Conservation (phyloP, 805 yeast genomes). For the Blastobotrys robertii region DNA sequence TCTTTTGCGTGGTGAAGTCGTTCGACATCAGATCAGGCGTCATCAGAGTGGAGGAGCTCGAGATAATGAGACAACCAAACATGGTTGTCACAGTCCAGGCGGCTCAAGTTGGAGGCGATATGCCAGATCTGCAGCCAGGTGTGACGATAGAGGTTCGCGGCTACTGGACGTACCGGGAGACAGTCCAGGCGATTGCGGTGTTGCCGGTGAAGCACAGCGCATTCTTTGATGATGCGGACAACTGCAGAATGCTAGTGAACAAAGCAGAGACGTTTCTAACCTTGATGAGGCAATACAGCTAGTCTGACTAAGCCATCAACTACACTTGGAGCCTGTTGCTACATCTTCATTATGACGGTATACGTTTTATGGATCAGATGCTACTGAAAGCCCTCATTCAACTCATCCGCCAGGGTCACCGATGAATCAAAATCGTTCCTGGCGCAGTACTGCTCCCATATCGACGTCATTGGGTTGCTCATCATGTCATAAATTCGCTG, state of each 20-base stretch:
- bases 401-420: too few species aligned
- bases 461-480: conserved; percentile 25
- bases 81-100: too few species aligned
- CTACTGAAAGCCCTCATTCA: too few species aligned
- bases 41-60: not conserved
- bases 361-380: not conserved
- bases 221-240: too few species aligned
- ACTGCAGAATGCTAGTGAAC: too few species aligned
- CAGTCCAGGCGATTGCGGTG: not conserved
- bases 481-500: conserved; percentile 27
- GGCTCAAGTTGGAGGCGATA: not conserved
- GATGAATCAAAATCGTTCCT: not conserved
- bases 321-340: not conserved
- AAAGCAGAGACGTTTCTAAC: too few species aligned
- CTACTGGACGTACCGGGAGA: not conserved
- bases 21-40: not conserved
- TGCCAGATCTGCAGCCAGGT: not conserved
- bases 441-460: conserved; percentile 28
- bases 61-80: not conserved
- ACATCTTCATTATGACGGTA: not conserved
- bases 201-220: too few species aligned
- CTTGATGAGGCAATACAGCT: too few species aligned
- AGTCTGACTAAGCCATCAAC: too few species aligned
- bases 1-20: not conserved
- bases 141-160: conserved; percentile 1